These are phyloP conservation scores for Closterium sp. DNA, from an alignment of 139 green algal genomes.

Conservation along the genomic window DNA sequence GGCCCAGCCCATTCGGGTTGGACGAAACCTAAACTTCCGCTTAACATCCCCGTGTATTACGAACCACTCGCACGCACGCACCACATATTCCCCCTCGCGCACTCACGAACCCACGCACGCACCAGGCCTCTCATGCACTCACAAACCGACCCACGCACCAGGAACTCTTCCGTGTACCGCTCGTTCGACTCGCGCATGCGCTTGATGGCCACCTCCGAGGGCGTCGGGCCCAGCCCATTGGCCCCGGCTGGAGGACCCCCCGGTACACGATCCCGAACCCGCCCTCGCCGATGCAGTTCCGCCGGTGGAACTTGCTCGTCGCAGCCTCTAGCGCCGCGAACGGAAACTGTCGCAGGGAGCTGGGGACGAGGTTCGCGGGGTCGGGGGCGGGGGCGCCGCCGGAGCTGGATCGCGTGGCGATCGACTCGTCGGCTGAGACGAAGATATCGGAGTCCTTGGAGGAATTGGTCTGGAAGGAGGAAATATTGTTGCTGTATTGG, in stretches of 20 bases:
- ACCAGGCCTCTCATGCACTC: too few relatives aligned
- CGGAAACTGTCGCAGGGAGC: neutral
- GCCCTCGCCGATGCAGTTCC: neutral
- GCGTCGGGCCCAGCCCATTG: neutral
- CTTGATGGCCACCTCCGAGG: neutral
- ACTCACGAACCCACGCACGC: too few relatives aligned
- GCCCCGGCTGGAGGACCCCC: neutral
- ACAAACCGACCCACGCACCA: too few relatives aligned
- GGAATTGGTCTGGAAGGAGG: neutral
- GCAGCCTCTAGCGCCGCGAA: neutral
- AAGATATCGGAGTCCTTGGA: neutral
- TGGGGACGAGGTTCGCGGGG: neutral
- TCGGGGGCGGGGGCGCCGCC: neutral
- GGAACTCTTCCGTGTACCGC: too few relatives aligned
- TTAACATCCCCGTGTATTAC: too few relatives aligned
- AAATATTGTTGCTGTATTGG: neutral
- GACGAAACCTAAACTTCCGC: too few relatives aligned
- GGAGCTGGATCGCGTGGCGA: neutral
- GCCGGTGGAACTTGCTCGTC: neutral
- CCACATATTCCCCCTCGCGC: too few relatives aligned
- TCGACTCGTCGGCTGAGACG: neutral
- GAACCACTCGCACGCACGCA: too few relatives aligned
- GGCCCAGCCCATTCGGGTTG: neutral
- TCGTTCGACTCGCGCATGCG: too few relatives aligned
- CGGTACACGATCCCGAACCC: neutral